A percentile compares a stretch with the other conserved stretches of the same genome.
Conservation (phyloP, 108 stramenopile genomes). For the Pseudonitzschia multiseries region DNA sequence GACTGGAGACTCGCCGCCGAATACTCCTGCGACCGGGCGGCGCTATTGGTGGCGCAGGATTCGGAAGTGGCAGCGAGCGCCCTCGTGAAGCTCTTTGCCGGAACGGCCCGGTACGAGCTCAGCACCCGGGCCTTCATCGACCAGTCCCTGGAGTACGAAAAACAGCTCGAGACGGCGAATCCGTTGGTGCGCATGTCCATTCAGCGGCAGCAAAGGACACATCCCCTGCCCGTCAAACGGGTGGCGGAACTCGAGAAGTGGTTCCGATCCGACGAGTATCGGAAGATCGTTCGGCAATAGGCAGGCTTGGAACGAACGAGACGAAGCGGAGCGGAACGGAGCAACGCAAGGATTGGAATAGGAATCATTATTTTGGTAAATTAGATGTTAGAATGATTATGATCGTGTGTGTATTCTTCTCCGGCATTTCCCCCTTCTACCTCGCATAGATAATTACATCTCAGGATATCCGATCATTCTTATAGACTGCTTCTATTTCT, state of each 20-base stretch:
- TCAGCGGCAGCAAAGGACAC: slow-evolving; percentile 45
- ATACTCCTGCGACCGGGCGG: slow-evolving; percentile 76
- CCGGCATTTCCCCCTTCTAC: no score
- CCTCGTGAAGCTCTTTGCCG: slow-evolving; percentile 70
- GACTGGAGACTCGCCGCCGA: slow-evolving; percentile 76
- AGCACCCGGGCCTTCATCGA: slow-evolving; percentile 56
- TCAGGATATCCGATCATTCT: no score
- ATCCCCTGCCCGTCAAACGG: slow-evolving; percentile 67
- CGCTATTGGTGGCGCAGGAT: slow-evolving; percentile 71
- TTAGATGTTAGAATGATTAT: no score
- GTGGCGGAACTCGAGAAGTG: slow-evolving; percentile 66
- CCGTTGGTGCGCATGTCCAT: slow-evolving; percentile 42
- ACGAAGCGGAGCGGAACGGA: no score
- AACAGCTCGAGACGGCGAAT: slow-evolving; percentile 35
- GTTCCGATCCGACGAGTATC: slow-evolving; percentile 44
- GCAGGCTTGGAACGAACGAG: no score
- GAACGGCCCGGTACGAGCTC: slow-evolving; percentile 38
- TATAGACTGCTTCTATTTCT: no score
- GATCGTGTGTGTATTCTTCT: no score
- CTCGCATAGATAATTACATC: no score
- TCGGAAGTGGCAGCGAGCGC: slow-evolving; percentile 56
- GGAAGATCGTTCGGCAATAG: slow-evolving; percentile 24
- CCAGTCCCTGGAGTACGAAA: slow-evolving; percentile 62
- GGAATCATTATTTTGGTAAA: no score
- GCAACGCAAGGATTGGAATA: no score